Base-by-base conservation (phyloP, 345 rosid genomes). In the Capsella bursapastoris region DNA sequence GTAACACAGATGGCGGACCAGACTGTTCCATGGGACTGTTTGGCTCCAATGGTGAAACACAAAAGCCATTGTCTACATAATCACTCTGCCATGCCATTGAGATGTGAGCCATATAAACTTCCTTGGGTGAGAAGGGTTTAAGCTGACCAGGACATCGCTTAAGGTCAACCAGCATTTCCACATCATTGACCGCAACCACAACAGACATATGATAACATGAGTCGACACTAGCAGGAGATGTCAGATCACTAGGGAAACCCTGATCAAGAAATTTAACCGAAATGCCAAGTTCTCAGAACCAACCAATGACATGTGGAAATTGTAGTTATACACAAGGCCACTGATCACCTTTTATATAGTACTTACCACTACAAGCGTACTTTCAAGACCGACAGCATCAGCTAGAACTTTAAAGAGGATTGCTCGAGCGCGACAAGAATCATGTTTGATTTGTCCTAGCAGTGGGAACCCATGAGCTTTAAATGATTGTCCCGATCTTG, bases 391-490 rank as follows among this genome's bases (percentile, higher is more conserved):
- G 44, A 87, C 87, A 57, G 87, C 68, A 81, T 95, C 98, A 50
- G 97, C 96, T 78, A 95, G 82, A 75, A 88, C 89, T 79, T 95
- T 92, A 77, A 90, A 95, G 69, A 90, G 74, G 22, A 95, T 86
- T 66, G 99, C 97, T 74, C 94, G 85, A 66, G 84, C 83, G 72
- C 88, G 85, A 64, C 96, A 92, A 64, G 90, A 84, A 44, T 88
- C 92, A 44, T 83, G 85, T 83, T 62, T 88, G 84, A 90, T 88
- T 59, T 89, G 82, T 74, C 98, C 99, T 68, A 95, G 84, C 78
- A 86, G 61, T 68, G 86, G 97, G 63, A 85, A 82, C 63, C 81
- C 85, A 67, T 76, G 77, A 62, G 60, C 77, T 70, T 83, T 87
- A 78, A 77, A 78, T 75, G 81, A 60, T 45, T 69, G 78, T 31